phyloP scores from a whole-genome alignment of 1,284 basidiomycete species.

The Sutorius eximius region DNA sequence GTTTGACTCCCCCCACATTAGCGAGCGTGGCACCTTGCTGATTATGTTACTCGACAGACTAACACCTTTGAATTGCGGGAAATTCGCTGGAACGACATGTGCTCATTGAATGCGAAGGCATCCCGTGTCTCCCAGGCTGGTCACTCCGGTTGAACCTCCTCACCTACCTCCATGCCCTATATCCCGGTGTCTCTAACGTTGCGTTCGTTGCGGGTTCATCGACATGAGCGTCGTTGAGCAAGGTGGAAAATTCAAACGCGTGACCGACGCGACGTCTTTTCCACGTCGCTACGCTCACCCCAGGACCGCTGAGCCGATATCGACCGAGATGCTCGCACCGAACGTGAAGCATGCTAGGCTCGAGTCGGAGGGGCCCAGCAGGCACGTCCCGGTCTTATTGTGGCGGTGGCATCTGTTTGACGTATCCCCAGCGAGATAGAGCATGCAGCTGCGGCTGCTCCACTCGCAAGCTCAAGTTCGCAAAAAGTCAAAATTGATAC shows the following conservation, averaged over 20 bases:
- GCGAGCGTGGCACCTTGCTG: no score
- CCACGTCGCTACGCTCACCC: neutral
- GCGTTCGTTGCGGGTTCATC: no score
- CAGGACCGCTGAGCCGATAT: neutral
- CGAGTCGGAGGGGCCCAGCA: neutral
- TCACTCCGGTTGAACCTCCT: conserved; percentile 92
- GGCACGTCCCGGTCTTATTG: conserved; percentile 7
- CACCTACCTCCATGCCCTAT: conserved; percentile 66
- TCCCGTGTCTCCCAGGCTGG: conserved; percentile 91
- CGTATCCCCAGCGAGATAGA: conserved; percentile 8
- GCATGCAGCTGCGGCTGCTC: neutral
- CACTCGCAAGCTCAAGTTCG: neutral
- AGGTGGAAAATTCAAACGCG: conserved; percentile 8
- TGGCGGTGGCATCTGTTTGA: neutral
- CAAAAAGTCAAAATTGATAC: neutral
- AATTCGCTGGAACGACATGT: no score
- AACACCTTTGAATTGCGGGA: no score
- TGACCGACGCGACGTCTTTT: conserved; percentile 14
- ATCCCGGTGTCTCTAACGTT: conserved; percentile 34
- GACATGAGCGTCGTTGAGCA: no score
- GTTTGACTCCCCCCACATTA: conserved; percentile 61
- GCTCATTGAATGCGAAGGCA: no score
- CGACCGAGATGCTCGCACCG: conserved; percentile 1
- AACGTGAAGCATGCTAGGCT: conserved; percentile 15
- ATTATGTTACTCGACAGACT: no score